These are phyloP conservation scores for Trypanosoma melophagium DNA, from an alignment of 208 protist genomes.

Conservation along the genomic window DNA sequence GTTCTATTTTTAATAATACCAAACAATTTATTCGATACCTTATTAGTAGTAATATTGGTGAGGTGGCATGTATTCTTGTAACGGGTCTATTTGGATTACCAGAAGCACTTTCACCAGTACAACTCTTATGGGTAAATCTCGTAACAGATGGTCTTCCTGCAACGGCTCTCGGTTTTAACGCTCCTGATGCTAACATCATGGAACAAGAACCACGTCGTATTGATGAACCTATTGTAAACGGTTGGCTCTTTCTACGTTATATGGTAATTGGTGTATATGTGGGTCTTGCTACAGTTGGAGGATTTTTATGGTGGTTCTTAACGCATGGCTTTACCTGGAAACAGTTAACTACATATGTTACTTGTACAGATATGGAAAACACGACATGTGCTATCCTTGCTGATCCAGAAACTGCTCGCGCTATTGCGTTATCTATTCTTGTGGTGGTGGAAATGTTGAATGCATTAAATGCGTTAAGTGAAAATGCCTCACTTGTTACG, in stretches of 20 bases:
- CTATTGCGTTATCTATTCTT: constrained; percentile 92
- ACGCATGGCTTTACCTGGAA: constrained; percentile 70
- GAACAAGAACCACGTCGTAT: constrained; percentile 79
- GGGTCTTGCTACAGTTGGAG: constrained; percentile 77
- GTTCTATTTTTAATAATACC: constrained; percentile 96
- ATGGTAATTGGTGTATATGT: constrained; percentile 84
- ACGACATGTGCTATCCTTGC: constrained; percentile 49
- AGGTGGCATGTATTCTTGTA: constrained; percentile 89
- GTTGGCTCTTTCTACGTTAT: constrained; percentile 83
- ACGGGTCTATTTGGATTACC: constrained; percentile 90
- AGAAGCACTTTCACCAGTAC: constrained; percentile 94
- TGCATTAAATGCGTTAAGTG: constrained; percentile 93
- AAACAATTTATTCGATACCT: constrained; percentile 98
- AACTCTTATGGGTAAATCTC: constrained; percentile 99
- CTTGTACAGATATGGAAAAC: constrained; percentile 54
- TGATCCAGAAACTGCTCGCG: constrained; percentile 70
- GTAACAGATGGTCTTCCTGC: constrained; percentile 98
- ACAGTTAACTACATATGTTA: constrained; percentile 59
- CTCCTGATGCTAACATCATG: constrained; percentile 88
- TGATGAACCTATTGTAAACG: constrained; percentile 88
- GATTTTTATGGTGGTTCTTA: constrained; percentile 86
- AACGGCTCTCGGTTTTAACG: constrained; percentile 95
- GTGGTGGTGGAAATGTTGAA: constrained; percentile 96
- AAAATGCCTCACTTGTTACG: constrained; percentile 86
- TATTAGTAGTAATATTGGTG: constrained; percentile 97